phyloP scores from a whole-genome alignment of 2,329 filamentous ascomycete species.

The Bipolaris cookei region DNA sequence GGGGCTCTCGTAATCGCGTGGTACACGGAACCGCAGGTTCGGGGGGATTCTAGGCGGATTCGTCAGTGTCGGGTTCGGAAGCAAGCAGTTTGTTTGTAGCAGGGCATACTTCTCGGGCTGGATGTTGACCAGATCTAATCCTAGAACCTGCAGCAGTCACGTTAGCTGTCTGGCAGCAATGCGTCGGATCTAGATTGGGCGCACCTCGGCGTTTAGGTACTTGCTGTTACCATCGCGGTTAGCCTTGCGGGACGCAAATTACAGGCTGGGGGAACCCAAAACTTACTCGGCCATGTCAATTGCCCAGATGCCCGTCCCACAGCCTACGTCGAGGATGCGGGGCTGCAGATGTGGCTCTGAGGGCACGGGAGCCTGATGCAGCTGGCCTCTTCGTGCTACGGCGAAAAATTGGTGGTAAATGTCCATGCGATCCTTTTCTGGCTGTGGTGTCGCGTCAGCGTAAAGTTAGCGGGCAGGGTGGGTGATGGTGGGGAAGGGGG shows the following conservation, averaged over 20 bases:
- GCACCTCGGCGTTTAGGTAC: slow-evolving; percentile 62
- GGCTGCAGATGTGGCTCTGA: slow-evolving; percentile 42
- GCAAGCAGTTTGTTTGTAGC: slow-evolving; percentile 43
- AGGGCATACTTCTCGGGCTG: slow-evolving; percentile 61
- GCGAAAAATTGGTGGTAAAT: slow-evolving; percentile 80
- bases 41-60: slow-evolving; percentile 67
- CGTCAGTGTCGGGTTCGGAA: slow-evolving; percentile 43
- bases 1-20: slow-evolving; percentile 77
- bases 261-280: slow-evolving; percentile 27
- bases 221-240: slow-evolving; percentile 50
- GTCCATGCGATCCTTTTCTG: slow-evolving; percentile 78
- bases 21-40: slow-evolving; percentile 69
- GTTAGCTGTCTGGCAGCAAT: slow-evolving; percentile 35
- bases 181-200: slow-evolving; percentile 21
- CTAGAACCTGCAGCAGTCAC: slow-evolving; percentile 56
- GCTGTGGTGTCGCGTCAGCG: slow-evolving; percentile 52
- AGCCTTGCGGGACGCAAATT: slow-evolving; percentile 28
- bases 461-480: background rate
- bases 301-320: slow-evolving; percentile 90
- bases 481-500: background rate
- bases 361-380: slow-evolving; percentile 55
- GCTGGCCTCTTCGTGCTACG: slow-evolving; percentile 63
- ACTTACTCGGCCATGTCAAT: slow-evolving; percentile 81
- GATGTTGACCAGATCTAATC: slow-evolving; percentile 67
- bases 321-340: slow-evolving; percentile 72